Evolutionary conservation across 2,329 filamentous ascomycete genomes (phyloP), one percentile per base, ranked within the genome.

Genomic region (Curvularia eragrostidis): DNA sequence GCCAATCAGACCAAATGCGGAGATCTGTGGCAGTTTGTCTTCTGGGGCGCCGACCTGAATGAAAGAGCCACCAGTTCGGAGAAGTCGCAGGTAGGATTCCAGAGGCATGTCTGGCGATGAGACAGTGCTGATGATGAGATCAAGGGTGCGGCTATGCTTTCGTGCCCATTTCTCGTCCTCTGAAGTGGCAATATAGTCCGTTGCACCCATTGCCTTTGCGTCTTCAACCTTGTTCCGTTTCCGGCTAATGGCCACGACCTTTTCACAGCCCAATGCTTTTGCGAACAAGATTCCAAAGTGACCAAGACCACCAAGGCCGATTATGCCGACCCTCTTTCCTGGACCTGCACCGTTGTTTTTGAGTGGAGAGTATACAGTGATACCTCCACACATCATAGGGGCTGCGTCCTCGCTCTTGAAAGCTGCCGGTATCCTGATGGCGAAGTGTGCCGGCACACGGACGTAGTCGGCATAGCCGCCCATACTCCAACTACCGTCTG

Each of bases 381-480:
- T 83, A 1, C 91, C 91, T 1, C 87, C 91, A 70, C 91, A 94
- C 26, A 94, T 82, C 80, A 95, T 87, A 1, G 91, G 90, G 1
- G 90, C 85, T 1, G 84, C 85, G 56, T 82, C 79, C 9, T 79
- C 81, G 28, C 78, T 81, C 1, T 75, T 67, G 26, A 88, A 61
- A 0, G 59, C 70, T 13, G 82, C 79, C 0, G 85, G 85, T 56
- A 88, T 86, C 68, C 78, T 81, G 67, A 87, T 77, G 0, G 82
- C 82, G 63, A 91, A 93, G 64, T 85, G 83, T 15, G 77, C 79
- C 1, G 82, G 81, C 0, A 81, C 82, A 15, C 87, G 81, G 69
- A 82, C 82, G 59, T 84, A 81, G 50, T 81, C 77, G 6, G 84
- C 83, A 63, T 86, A 87, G 0, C 80, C 90, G 3, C 91, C 91